Conservation (phyloP, 1,284 basidiomycete genomes). For the Vanrija sp. region DNA sequence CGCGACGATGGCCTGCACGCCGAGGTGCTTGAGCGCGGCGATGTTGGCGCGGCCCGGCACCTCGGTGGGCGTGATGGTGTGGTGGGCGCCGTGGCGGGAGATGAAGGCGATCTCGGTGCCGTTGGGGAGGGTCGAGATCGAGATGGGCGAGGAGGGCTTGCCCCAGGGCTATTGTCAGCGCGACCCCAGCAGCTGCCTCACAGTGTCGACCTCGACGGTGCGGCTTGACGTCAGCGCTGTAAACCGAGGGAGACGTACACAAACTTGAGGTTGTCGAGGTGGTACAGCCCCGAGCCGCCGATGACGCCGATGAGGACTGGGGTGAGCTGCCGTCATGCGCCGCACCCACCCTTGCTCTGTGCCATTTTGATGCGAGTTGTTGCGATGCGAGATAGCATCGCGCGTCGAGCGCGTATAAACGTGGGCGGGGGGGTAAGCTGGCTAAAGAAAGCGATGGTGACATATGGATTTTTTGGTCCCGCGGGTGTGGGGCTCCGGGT, state of each 20-base stretch:
- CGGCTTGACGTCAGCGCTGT: constrained; percentile 48
- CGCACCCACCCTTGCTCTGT: constrained; percentile 5
- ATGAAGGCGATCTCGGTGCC: constrained; percentile 83
- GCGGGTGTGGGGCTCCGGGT: no score
- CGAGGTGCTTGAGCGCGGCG: constrained; percentile 87
- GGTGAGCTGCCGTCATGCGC: neutral
- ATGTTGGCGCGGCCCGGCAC: constrained; percentile 90
- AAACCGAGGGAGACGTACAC: constrained; percentile 53
- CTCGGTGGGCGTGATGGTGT: constrained; percentile 66
- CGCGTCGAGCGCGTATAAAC: neutral
- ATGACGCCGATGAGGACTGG: constrained; percentile 76
- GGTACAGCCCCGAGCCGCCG: constrained; percentile 80
- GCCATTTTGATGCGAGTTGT: constrained; percentile 4
- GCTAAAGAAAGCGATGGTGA: no score
- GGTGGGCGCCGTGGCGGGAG: constrained; percentile 78
- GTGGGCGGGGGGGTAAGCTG: neutral
- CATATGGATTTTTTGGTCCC: no score
- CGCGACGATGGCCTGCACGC: constrained; percentile 81
- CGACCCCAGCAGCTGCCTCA: constrained; percentile 12
- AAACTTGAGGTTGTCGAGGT: constrained; percentile 79
- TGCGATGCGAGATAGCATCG: neutral
- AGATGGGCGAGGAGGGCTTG: constrained; percentile 82
- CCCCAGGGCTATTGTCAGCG: constrained; percentile 75
- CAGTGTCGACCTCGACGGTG: constrained; percentile 53
- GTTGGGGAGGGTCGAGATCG: constrained; percentile 73